Base-by-base conservation (phyloP, 1,139 yeast genomes). In the Diutina siamensis region DNA sequence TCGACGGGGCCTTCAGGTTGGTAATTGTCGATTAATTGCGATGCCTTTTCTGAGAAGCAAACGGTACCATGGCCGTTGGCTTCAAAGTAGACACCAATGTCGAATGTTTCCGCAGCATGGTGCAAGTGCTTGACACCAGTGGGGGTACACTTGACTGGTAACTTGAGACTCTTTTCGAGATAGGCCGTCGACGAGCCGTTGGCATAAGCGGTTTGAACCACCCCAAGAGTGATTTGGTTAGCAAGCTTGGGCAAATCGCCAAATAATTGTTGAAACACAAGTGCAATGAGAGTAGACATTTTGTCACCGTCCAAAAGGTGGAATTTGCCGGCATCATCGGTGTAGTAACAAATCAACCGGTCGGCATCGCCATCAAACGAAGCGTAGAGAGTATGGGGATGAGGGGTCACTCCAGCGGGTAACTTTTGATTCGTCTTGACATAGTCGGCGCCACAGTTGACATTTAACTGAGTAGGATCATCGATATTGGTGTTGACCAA, bases 61-160 rank as follows among this genome's bases (percentile, higher is more conserved):
- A 92, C 95, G 0, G 99, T 94, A 13, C 99, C 99, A 57, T 92
- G 99, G n/a, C 99, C 99, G 59, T 92, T 92, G 46, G 99, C 98
- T 67, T 92, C 99, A 57, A 92, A 92, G 63, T 94, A 92, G 20
- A 92, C 80, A 21, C 98, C 98, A 52, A 92, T 74, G 57, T 88
- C 97, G 58, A 77, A 92, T 47, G 78, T 73, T 50, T 76, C 79
- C 1, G 95, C 95, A 55, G 79, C 87, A 55, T 85, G 95, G 59
- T 94, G 98, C 53, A 94, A 71, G 63, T 92, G 95, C 64, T 92
- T 92, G 40, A 92, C 98, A 40, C 99, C 98, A 2, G 98, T 92
- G 41, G 95, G 83, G 0, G 97, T 86, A 61, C 94, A 86, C 3
- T 79, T 78, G 9, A 87, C 95, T 0, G 96, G 96, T 17, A 87